Evolutionary conservation across 352 stramenopile genomes (phyloP), one percentile per base, ranked within the genome.

Genomic region (Achlya hypogyna): DNA sequence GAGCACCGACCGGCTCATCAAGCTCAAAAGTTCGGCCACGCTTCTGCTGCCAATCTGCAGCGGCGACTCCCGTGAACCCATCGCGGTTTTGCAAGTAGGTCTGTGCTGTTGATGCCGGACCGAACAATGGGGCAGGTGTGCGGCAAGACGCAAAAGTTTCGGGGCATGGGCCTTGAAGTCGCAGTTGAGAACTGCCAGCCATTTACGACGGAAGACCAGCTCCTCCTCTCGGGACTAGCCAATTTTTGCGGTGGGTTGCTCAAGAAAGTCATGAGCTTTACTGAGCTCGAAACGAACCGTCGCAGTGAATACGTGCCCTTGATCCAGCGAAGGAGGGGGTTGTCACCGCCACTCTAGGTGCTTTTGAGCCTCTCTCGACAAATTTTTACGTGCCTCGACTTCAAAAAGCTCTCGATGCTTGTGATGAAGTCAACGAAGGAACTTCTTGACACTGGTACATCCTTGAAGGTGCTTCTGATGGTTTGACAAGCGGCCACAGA

Each of bases 341-440:
- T 16, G 23, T 56, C 31, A 56, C 20, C 8, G 2, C 12, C 10
- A 12, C 12, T 10, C 2, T 56, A 88, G 59, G 89, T 81, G 27
- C 74, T 91, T 2, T 80, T 91, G 38, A 77, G 87, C 31, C 53
- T 91, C 4, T 81, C 81, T 0, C 79, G 81, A 1, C 79, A 89
- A 75, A 91, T 89, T 16, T 89, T 89, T 52, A 91, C 83, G 12
- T 89, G 83, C 45, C 60, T 91, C 18, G 79, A 82, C n/a, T 91
- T 91, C 34, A 80, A 89, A 22, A 79, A 88, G 40, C 74, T 91
- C 9, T 81, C 81, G 52, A 89, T 84, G 65, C 73, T 91, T 45
- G 79, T 89, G 32, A 91, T 91, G 53, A 67, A 89, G 34, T 89
- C 87, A 25, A 82, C 83, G 10, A 91, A 91, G 34, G 73, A 75